Base-by-base conservation (phyloP, 257 asterid species). In the Solanum raphanifolium region DNA sequence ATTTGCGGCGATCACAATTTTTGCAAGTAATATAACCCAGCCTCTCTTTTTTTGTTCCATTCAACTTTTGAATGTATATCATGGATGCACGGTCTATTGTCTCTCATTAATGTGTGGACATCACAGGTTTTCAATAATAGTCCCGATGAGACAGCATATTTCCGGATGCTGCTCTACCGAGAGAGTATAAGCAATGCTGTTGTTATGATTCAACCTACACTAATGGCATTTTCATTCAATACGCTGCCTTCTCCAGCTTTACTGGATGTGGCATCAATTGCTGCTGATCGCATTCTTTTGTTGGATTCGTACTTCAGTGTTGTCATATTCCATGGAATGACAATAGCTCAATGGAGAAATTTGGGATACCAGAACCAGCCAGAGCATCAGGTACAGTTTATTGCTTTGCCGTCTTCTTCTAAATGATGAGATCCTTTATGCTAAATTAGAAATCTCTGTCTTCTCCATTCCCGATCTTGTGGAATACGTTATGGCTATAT, bases 271-370 rank as follows among this genome's bases (percentile, higher is more conserved):
- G 93, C 94, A 79, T 97, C 99, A 82, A 96, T 97, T 87, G 91
- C 95, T 68, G 94, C 99, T 6, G 99, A 97, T 89, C 98, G 97
- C 88, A 96, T 95, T 92, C 98, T 97, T 83, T 88, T 97, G 91
- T 93, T 97, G 87, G 99, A 97, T 93, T 91, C 99, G 5, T 97
- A 97, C 89, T 95, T 97, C 89, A 96, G 99, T 87, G 89, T 95
- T 89, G 99, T 97, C 88, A 92, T 97, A 83, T 97, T 97, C 93
- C 99, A 97, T 76, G 99, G 99, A 88, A 94, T 94, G 96, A 96
- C 99, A 52, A 94, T 97, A 91, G 99, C 98, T 82, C 99, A 95
- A 65, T 97, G 99, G 99, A 97, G 99, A 90, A 97, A 95, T 90
- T 91, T 93, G 98, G 99, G 98, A 87, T 96, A 94, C 90, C 99